Evolutionary conservation across 2,329 filamentous ascomycete genomes (phyloP).

Genomic region (Berkeleyomyces rouxiae): DNA sequence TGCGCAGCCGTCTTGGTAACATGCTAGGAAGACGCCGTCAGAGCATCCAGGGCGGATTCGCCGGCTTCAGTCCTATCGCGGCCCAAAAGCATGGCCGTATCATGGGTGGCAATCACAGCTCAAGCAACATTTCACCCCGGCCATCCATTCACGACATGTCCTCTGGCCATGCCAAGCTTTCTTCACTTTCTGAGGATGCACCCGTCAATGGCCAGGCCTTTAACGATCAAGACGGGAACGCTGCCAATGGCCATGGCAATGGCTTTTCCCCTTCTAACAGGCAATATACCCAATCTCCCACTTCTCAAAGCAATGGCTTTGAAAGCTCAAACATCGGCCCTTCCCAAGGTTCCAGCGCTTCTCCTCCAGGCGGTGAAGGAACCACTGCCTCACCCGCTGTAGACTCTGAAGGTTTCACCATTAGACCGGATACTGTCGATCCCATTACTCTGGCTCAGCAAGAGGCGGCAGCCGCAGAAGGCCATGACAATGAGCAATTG

Average conservation of each 20-base stretch:
- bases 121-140: slow-evolving; percentile 36
- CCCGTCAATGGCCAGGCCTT: slow-evolving; percentile 11
- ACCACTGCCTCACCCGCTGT: slow-evolving; percentile 20
- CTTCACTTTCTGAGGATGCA: slow-evolving; percentile 41
- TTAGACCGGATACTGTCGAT: slow-evolving; percentile 47
- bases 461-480: slow-evolving; percentile 34
- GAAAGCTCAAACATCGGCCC: background rate
- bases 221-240: background rate
- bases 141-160: slow-evolving; percentile 41
- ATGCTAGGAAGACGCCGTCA: slow-evolving; percentile 50
- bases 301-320: background rate
- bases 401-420: slow-evolving; percentile 60
- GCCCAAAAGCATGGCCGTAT: slow-evolving; percentile 38
- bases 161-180: slow-evolving; percentile 29
- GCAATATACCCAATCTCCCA: slow-evolving; percentile 28
- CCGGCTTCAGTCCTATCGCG: slow-evolving; percentile 40
- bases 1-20: slow-evolving; percentile 44
- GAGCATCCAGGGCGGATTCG: slow-evolving; percentile 48
- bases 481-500: slow-evolving; percentile 44
- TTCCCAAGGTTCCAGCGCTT: background rate
- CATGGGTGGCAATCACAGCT: slow-evolving; percentile 46
- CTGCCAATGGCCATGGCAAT: slow-evolving; percentile 19
- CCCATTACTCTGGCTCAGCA: slow-evolving; percentile 57
- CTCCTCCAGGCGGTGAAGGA: background rate
- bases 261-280: background rate